Evolutionary conservation across 306 rosid species (phyloP), one percentile per base, ranked within the genome.

Genomic region (Sechiopsis laciniata): DNA sequence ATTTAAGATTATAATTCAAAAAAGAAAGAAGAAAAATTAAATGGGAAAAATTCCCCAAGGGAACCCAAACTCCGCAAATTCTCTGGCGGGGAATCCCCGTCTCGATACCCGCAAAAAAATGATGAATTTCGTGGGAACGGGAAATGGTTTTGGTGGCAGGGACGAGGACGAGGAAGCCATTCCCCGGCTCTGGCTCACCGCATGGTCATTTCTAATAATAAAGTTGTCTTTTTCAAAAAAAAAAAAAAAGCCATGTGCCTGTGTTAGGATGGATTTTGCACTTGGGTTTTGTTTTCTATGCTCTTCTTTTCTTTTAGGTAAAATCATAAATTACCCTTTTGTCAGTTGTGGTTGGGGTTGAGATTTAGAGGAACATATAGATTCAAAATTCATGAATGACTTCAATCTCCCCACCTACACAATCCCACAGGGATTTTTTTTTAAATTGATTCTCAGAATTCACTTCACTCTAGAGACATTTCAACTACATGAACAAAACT

Each of bases 261-360:
- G 17, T 52, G 55, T 52, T 52, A 5, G 55, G 55, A 52, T 52
- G 55, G 8, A 15, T 52, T 13, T 6, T 26, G 12, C 45, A 26
- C 6, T 7, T 32, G 15, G 52, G 53, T 1, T 1, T 26, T 37
- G 8, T 12, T 60, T 32, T 40, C 42, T 42, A 2, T 63, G 51
- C 50, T 37, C 37, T 32, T 32, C 5, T 2, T 32, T 32, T 26
- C 17, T n/a, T 40, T 17, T 42, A 40, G 71, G 53, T 42, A 19
- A 4, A 65, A 32, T 65, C 9, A 65, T 40, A 42, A 42, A 0
- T 65, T 42, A 20, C 17, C 71, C 29, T 11, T 42, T 2, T 65
- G 71, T 40, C 54, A 2, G 54, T 65, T 42, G 71, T 65, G 71
- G 71, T 40, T 65, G 71, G 71, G 10, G 53, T 65, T 42, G 51